Evolutionary conservation across 192 early-diverging fungal species (phyloP), one percentile per base, ranked within the genome.

Genomic region (Martensiomyces pterosporus): DNA sequence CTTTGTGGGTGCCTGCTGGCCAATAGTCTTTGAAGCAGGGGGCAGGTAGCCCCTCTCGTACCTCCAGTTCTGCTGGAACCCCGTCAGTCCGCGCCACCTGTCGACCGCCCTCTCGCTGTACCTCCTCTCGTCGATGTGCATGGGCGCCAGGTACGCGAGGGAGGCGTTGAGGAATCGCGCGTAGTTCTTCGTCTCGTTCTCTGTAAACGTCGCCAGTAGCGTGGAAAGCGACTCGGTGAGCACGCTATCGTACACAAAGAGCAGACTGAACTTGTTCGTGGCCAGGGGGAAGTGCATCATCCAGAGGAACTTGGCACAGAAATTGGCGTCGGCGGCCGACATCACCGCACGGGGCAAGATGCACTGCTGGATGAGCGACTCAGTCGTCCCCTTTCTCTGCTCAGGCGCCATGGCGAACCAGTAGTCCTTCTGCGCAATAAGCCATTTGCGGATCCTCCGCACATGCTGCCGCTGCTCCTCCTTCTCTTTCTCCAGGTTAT

Each of bases 201-300:
- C 61, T n/a, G 69, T 72, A 10, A 64, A 52, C 6, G 62, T 42
- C 3, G 61, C 62, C 27, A 72, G 29, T 24, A 65, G 49, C n/a
- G 57, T 60, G 32, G 69, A 52, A 27, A 65, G 24, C 35, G 39
- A 45, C 29, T 65, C 62, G 42, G 41, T 37, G 25, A 72, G 61
- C 15, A 72, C 32, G 45, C 41, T 52, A 52, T 72, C 69, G 38
- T 60, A 72, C 9, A 65, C 62, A 26, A 65, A 55, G 61, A 72
- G 60, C 45, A 72, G 34, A 33, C 62, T 72, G 41, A 72, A 72
- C 37, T 65, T 72, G 69, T 72, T 72, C 8, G 69, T 72, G 9
- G 69, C 69, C 53, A 72, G 52, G 18, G 69, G 69, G 37, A 46
- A 72, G 42, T 72, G 69, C 59, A 74, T 52, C 55, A 66, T 63